Evolutionary conservation across 2,329 filamentous ascomycete species (phyloP), one percentile per base, ranked within the genome.

Genomic region (Hymenoscyphus occultus): DNA sequence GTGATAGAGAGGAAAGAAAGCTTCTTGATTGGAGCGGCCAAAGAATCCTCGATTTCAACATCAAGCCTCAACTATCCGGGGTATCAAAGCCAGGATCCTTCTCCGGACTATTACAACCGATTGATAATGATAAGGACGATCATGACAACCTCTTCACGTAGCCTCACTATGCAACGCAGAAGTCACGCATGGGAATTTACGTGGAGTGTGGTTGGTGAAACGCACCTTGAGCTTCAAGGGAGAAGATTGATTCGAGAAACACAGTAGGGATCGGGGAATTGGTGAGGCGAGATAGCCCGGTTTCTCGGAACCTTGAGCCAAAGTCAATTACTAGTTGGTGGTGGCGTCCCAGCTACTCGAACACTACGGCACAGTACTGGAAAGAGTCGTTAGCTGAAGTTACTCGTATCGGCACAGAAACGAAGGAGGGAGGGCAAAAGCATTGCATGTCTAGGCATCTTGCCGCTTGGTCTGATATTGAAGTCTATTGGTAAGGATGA

Each of bases 91-190:
- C 35, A 22, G 39, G 28, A 60, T 3, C 58, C 19, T 60, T 40
- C 40, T 60, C 22, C 40, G 58, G n/a, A 28, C n/a, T 60, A 22
- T 32, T 60, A n/a, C 58, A 54, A 54, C 48, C 48, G 48, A 54
- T 54, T 28, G 19, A 60, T 60, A 60, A 60, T 10, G 39, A 60
- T 60, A 32, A 39, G 35, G 19, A 39, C n/a, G 35, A 60, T 58
- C 56, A 32, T 7, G 32, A 35, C n/a, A 39, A 19, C 31, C n/a
- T 45, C 40, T 35, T 45, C 40, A 40, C 10, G 28, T 12, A 60
- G 58, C n/a, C 39, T 42, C 19, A 14, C 22, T 22, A 60, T 39
- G 39, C 39, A 31, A 14, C 22, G 58, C 19, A 31, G 58, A 60
- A 60, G 58, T 60, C 58, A 45, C 58, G 58, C 58, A 60, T 28